Conservation (phyloP, 495 filamentous ascomycete species). For the Aspergillus saccharolyticus region DNA sequence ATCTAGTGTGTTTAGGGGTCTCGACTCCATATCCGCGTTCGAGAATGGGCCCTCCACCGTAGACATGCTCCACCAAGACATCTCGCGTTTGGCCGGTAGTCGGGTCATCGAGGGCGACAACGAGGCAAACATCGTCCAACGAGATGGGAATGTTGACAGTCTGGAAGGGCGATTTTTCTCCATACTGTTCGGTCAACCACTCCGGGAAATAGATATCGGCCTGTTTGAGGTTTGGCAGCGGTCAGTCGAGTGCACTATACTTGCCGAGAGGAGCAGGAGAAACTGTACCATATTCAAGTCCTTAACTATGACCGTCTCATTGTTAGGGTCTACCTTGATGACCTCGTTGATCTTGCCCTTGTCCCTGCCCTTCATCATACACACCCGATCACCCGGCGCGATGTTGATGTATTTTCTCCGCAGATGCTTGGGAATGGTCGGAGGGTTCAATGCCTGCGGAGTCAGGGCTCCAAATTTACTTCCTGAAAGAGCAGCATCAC, state of each 20-base stretch:
- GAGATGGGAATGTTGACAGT: conserved; percentile 50
- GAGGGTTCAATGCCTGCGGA: conserved; percentile 30
- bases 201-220: conserved; percentile 53
- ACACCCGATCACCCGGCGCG: conserved; percentile 67
- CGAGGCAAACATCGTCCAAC: conserved; percentile 70
- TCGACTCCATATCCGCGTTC: conserved; percentile 30
- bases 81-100: conserved; percentile 58
- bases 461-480: conserved; percentile 49
- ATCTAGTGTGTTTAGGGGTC: conserved; percentile 38
- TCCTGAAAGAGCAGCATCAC: conserved; percentile 52
- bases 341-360: conserved; percentile 77
- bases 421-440: conserved; percentile 36
- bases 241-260: neutral
- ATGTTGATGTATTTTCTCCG: conserved; percentile 60
- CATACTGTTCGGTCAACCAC: conserved; percentile 42
- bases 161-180: conserved; percentile 38
- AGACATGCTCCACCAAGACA: conserved; percentile 67
- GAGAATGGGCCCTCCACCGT: conserved; percentile 30
- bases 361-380: conserved; percentile 67
- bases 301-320: conserved; percentile 55
- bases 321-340: conserved; percentile 47
- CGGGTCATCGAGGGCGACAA: conserved; percentile 65
- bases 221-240: conserved; percentile 30
- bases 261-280: neutral
- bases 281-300: conserved; percentile 63